Evolutionary conservation across 768 basidiomycete genomes (phyloP).

Genomic region (Tubosaeta sp.): DNA sequence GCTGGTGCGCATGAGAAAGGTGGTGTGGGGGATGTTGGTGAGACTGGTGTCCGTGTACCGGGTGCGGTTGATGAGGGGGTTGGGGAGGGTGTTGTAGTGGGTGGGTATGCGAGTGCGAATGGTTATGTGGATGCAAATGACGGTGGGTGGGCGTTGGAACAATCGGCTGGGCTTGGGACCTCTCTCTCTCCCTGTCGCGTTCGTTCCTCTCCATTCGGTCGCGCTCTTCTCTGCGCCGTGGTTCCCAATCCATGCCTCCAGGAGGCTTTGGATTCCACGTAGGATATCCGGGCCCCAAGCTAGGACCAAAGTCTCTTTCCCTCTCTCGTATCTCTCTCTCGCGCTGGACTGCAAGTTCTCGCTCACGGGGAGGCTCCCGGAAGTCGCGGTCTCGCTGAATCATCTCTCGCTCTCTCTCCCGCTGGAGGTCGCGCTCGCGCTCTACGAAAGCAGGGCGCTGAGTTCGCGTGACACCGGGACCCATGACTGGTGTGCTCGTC

Average conservation of each 20-base stretch:
- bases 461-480: conserved; percentile 18
- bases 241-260: conserved; percentile 29
- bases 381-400: conserved; percentile 28
- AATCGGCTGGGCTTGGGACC: conserved; percentile 22
- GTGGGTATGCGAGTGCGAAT: conserved; percentile 33
- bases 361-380: conserved; percentile 21
- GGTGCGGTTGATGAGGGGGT: conserved; percentile 24
- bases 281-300: conserved; percentile 15
- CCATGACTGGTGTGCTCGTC: conserved; percentile 13
- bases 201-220: conserved; percentile 21
- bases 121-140: conserved; percentile 32
- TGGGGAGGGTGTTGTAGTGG: conserved; percentile 26
- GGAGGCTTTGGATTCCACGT: conserved; percentile 33
- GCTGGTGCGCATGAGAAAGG: conserved; percentile 26
- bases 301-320: conserved; percentile 26
- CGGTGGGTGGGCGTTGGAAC: conserved; percentile 25
- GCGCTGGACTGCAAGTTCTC: conserved; percentile 18
- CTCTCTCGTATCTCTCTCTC: conserved; percentile 26
- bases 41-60: conserved; percentile 25
- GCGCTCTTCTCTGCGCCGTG: conserved; percentile 35
- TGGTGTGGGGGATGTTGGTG: conserved; percentile 33
- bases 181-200: conserved; percentile 30
- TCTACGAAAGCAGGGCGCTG: conserved; percentile 32
- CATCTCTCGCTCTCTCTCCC: conserved; percentile 25
- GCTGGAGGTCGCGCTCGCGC: conserved; percentile 20